Percentiles rank a stretch among this genome's conserved stretches.
Conservation (phyloP, 75 land plant species). For the Sequoia sempervirens region DNA sequence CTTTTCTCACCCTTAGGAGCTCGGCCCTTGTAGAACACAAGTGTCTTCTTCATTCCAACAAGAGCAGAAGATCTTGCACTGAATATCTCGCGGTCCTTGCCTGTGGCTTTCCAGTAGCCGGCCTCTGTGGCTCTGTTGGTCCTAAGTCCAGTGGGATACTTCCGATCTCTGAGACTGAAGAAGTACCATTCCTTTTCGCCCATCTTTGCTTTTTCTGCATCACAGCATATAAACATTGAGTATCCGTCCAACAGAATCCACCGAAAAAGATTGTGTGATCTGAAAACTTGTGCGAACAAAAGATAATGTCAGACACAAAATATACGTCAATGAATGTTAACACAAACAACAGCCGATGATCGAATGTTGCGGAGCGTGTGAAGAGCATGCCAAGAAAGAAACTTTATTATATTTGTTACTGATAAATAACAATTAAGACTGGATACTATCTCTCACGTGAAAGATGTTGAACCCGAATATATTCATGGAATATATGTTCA, state of each 20-base stretch:
- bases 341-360: not conserved
- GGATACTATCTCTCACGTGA: constrained; percentile 7
- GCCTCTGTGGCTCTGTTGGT: constrained; percentile 78
- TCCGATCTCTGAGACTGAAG: constrained; percentile 66
- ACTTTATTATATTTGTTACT: not conserved
- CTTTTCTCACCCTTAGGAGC: constrained; percentile 81
- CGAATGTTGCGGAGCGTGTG: constrained; percentile 7
- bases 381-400: not conserved
- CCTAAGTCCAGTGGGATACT: constrained; percentile 80
- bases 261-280: not conserved
- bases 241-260: constrained; percentile 8
- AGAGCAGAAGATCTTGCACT: constrained; percentile 39
- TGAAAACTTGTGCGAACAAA: not conserved
- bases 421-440: not conserved
- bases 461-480: constrained; percentile 10
- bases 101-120: constrained; percentile 89
- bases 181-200: constrained; percentile 94
- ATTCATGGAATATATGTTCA: not conserved
- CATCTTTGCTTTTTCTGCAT: constrained; percentile 77
- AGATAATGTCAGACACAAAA: not conserved
- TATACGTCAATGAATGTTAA: constrained; percentile 4
- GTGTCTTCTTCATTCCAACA: constrained; percentile 90
- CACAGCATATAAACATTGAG: constrained; percentile 1
- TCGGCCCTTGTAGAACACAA: constrained; percentile 70
- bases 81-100: constrained; percentile 76